Evolutionary conservation across 345 rosid species (phyloP).

Genomic region (Barbarea vulgaris): DNA sequence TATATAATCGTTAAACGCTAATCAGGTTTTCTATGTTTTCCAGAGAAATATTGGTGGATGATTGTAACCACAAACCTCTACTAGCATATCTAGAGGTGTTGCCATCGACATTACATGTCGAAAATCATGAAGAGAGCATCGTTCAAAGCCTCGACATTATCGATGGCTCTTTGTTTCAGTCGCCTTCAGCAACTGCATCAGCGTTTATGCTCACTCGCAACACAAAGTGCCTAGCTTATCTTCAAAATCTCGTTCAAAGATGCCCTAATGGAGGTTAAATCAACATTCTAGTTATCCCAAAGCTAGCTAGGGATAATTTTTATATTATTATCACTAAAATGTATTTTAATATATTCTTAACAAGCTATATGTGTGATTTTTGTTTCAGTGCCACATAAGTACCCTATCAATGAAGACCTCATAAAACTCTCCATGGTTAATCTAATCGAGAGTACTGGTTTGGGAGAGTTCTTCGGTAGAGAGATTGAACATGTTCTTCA

Average conservation of each 20-base stretch:
- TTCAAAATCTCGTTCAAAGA: slow-evolving; percentile 47
- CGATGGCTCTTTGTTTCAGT: slow-evolving; percentile 62
- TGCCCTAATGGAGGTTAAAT: slow-evolving; percentile 52
- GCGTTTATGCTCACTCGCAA: slow-evolving; percentile 64
- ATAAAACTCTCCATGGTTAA: slow-evolving; percentile 53
- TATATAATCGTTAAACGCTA: neutral
- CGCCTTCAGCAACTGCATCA: slow-evolving; percentile 72
- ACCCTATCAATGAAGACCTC: slow-evolving; percentile 59
- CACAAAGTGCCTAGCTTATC: slow-evolving; percentile 45
- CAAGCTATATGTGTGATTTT: slow-evolving; percentile 9
- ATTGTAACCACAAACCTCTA: slow-evolving; percentile 34
- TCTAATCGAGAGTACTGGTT: slow-evolving; percentile 53
- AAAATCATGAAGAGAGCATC: slow-evolving; percentile 35
- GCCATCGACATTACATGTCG: slow-evolving; percentile 19
- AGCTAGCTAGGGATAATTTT: neutral
- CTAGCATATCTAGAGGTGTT: slow-evolving; percentile 57
- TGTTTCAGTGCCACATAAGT: slow-evolving; percentile 49
- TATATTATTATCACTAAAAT: neutral
- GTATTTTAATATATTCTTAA: neutral
- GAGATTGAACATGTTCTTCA: slow-evolving; percentile 50
- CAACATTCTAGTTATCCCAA: neutral
- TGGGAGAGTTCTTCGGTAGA: slow-evolving; percentile 50
- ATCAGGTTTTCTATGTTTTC: neutral
- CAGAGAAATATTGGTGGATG: slow-evolving; percentile 50
- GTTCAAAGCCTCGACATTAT: slow-evolving; percentile 23